phyloP scores from a whole-genome alignment of 495 filamentous ascomycete species.

The Aspergillus saccharolyticus region DNA sequence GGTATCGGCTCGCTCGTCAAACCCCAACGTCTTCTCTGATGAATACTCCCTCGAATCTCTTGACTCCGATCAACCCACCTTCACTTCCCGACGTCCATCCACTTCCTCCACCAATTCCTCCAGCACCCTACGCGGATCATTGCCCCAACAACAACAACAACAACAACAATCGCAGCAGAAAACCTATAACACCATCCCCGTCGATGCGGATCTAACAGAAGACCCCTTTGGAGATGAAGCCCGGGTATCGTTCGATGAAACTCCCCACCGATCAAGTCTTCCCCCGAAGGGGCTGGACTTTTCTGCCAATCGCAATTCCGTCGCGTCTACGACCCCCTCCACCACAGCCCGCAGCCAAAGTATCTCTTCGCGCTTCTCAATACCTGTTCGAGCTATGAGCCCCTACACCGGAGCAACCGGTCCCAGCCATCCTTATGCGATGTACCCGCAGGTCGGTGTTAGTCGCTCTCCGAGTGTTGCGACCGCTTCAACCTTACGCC shows the following conservation, averaged over 20 bases:
- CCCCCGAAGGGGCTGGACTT: slow-evolving; percentile 34
- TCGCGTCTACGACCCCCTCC: slow-evolving; percentile 33
- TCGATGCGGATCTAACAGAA: slow-evolving; percentile 25
- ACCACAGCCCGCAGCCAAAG: slow-evolving; percentile 38
- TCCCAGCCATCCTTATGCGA: slow-evolving; percentile 52
- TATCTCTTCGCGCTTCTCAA: slow-evolving; percentile 40
- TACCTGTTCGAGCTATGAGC: slow-evolving; percentile 43
- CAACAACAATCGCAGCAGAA: slow-evolving; percentile 17
- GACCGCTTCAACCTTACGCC: slow-evolving; percentile 56
- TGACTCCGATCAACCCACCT: slow-evolving; percentile 31
- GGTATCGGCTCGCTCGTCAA: slow-evolving; percentile 34
- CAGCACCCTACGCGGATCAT: slow-evolving; percentile 30
- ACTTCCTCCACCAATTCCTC: slow-evolving; percentile 33
- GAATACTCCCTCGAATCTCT: slow-evolving; percentile 47
- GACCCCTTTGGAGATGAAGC: slow-evolving; percentile 44
- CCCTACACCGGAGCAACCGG: slow-evolving; percentile 52
- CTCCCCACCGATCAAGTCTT: slow-evolving; percentile 34
- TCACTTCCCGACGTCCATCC: slow-evolving; percentile 29
- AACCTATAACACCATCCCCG: slow-evolving; percentile 21
- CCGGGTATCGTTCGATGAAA: slow-evolving; percentile 33
- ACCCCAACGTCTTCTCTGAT: slow-evolving; percentile 51
- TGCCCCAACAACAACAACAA: slow-evolving; percentile 18
- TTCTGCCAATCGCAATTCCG: slow-evolving; percentile 35
- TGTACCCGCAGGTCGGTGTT: slow-evolving; percentile 52
- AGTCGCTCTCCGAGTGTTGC: slow-evolving; percentile 59